Evolutionary conservation across 2,329 filamentous ascomycete species (phyloP).

Genomic region (Claviceps citrina): DNA sequence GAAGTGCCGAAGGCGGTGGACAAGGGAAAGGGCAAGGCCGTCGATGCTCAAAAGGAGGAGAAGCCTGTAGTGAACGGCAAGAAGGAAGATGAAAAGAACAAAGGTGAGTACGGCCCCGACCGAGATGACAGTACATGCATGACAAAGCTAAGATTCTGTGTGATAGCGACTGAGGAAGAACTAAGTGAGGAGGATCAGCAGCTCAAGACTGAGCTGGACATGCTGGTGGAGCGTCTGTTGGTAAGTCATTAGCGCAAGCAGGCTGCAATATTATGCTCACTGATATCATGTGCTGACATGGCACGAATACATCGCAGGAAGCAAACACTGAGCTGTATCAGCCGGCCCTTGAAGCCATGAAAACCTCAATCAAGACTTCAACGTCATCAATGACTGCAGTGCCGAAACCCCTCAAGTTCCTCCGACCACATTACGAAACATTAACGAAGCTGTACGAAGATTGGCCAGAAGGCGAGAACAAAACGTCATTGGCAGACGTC

Average conservation of each 20-base stretch:
- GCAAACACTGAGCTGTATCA: slow-evolving; percentile 77
- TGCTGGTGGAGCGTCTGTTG: slow-evolving; percentile 90
- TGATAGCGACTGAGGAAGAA: slow-evolving; percentile 50
- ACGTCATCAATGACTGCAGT: slow-evolving; percentile 99
- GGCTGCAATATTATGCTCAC: neutral
- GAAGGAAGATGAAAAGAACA: slow-evolving; percentile 55
- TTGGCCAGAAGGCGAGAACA: slow-evolving; percentile 74
- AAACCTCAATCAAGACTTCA: slow-evolving; percentile 95
- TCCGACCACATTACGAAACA: slow-evolving; percentile 88
- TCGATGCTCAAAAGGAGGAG: slow-evolving; percentile 53
- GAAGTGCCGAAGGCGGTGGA: slow-evolving; percentile 71
- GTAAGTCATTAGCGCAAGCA: slow-evolving; percentile 30
- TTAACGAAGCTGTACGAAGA: slow-evolving; percentile 76
- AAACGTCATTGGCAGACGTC: slow-evolving; percentile 83
- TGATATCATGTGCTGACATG: neutral
- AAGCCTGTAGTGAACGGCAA: slow-evolving; percentile 57
- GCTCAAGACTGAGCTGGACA: slow-evolving; percentile 92
- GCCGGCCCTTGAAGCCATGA: slow-evolving; percentile 86
- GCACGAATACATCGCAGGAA: slow-evolving; percentile 42
- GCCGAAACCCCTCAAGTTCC: slow-evolving; percentile 94
- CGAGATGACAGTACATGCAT: slow-evolving; percentile 6
- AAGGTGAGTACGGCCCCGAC: slow-evolving; percentile 22
- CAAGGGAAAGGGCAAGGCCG: slow-evolving; percentile 93
- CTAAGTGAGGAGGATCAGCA: slow-evolving; percentile 96
- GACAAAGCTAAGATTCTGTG: slow-evolving; percentile 10